Evolutionary conservation across 2,329 filamentous ascomycete genomes (phyloP).

Genomic region (Hypocreales sp.): DNA sequence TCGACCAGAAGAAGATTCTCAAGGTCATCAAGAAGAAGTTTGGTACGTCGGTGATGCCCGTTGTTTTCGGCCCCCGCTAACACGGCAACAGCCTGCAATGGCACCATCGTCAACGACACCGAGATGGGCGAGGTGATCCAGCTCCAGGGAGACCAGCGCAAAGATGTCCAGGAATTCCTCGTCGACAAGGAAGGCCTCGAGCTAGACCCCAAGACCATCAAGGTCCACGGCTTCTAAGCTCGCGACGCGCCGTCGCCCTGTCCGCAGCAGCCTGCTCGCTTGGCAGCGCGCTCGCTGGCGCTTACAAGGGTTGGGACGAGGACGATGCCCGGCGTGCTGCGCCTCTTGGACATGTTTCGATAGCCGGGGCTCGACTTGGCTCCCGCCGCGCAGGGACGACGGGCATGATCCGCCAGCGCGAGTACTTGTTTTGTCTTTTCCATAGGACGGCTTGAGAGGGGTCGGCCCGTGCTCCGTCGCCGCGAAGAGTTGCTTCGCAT

Average conservation of each 20-base stretch:
- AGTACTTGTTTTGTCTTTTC: slow-evolving; percentile 10
- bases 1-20: slow-evolving; percentile 98
- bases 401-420: slow-evolving; percentile 13
- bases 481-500: slow-evolving; percentile 3
- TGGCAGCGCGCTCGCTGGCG: slow-evolving; percentile 15
- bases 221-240: slow-evolving; percentile 49
- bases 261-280: slow-evolving; percentile 13
- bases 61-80: not conserved
- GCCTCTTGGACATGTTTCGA: slow-evolving; percentile 10
- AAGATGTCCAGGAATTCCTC: slow-evolving; percentile 96
- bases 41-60: slow-evolving; percentile 35
- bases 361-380: slow-evolving; percentile 16
- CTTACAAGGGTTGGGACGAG: slow-evolving; percentile 14
- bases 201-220: slow-evolving; percentile 93
- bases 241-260: slow-evolving; percentile 22
- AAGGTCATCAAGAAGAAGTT: slow-evolving; percentile 99
- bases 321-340: slow-evolving; percentile 10
- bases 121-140: slow-evolving; percentile 99
- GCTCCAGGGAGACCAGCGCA: slow-evolving; percentile 97
- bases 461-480: slow-evolving; percentile 2
- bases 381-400: slow-evolving; percentile 10
- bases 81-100: slow-evolving; percentile 92
- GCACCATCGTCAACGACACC: slow-evolving; percentile 89
- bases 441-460: slow-evolving; percentile 1
- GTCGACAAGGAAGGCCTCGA: slow-evolving; percentile 87